Evolutionary conservation across 2,329 filamentous ascomycete species (phyloP).

Genomic region (Neocatenulostroma microsporum): DNA sequence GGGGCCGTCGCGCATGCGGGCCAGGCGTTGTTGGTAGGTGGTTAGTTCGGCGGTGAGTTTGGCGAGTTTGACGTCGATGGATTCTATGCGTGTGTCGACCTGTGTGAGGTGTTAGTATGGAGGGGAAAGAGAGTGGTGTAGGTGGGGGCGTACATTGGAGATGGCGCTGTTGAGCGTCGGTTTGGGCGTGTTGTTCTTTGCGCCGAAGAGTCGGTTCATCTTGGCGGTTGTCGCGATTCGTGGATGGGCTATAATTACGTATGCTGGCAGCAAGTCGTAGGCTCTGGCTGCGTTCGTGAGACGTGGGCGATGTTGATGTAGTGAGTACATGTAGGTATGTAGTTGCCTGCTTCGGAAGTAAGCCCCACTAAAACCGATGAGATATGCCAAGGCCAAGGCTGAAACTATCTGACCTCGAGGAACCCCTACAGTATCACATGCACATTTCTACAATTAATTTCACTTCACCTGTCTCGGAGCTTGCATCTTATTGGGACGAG

Average conservation of each 20-base stretch:
- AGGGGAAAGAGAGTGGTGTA: neutral
- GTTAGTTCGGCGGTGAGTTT: slow-evolving; percentile 84
- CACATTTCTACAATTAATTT: too few relatives aligned
- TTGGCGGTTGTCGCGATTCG: slow-evolving; percentile 21
- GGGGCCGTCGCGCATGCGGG: slow-evolving; percentile 90
- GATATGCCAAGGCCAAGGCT: too few relatives aligned
- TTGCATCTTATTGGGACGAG: too few relatives aligned
- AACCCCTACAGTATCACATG: too few relatives aligned
- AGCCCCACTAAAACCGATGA: too few relatives aligned
- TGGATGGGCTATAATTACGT: neutral
- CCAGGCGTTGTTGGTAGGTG: slow-evolving; percentile 77
- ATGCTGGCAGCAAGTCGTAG: neutral
- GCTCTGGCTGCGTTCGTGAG: neutral
- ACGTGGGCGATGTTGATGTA: neutral
- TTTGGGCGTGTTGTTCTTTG: slow-evolving; percentile 79
- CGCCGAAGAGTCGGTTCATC: slow-evolving; percentile 96
- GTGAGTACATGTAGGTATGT: too few relatives aligned
- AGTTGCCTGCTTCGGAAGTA: too few relatives aligned
- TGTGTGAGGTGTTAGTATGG: slow-evolving; percentile 26
- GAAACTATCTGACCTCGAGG: too few relatives aligned
- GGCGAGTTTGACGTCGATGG: slow-evolving; percentile 89
- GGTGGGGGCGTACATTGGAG: slow-evolving; percentile 51
- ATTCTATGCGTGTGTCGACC: slow-evolving; percentile 74
- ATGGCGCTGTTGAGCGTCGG: slow-evolving; percentile 80
- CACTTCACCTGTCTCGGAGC: too few relatives aligned